Base-by-base conservation (phyloP, 345 rosid species). In the Schrenkiella parvula region DNA sequence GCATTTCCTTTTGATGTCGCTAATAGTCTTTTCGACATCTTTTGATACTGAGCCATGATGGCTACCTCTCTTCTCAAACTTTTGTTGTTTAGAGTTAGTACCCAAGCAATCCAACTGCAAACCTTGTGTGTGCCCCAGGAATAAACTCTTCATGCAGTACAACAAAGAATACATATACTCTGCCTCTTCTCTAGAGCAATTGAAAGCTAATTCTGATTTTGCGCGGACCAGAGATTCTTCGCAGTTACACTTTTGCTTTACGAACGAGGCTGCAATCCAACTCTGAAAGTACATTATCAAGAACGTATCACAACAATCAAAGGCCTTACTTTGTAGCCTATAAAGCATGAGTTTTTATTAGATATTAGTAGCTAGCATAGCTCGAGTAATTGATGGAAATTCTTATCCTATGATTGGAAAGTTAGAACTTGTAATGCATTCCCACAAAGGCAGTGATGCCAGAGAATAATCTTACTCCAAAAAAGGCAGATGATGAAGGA, bases 211-310 rank as follows among this genome's bases (percentile, higher is more conserved):
- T 78, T 78, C 86, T 73, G 80, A 70, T 80, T 82, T 86, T 34
- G 92, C 96, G 63, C 80, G 86, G 38, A 58, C 86, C 76, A 95
- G 75, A 17, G 97, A 88, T 77, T 83, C 89, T 75, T 76, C 83
- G 77, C 71, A 87, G 76, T 78, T 72, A 68, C 87, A 76, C 78
- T 87, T 87, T 69, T 83, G 75, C 86, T 85, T 86, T 78, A 77
- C 71, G 83, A 88, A 65, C 74, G 89, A 84, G 62, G 89, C 90
- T 71, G 92, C 88, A 66, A 77, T 88, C 98, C 99, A 90, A 76
- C 88, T 87, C 99, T 95, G 82, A 70, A 78, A 80, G 25, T 28
- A 37, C 62, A 48, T 42, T 35, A 46, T 13, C 14, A 28, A 53
- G n/a, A 19, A 34, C 42, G 58, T 64, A 76, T 63, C 18, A 56